These are phyloP conservation scores for Xylariales sp. DNA, from an alignment of 2,329 filamentous ascomycete species.

Conservation along the genomic window DNA sequence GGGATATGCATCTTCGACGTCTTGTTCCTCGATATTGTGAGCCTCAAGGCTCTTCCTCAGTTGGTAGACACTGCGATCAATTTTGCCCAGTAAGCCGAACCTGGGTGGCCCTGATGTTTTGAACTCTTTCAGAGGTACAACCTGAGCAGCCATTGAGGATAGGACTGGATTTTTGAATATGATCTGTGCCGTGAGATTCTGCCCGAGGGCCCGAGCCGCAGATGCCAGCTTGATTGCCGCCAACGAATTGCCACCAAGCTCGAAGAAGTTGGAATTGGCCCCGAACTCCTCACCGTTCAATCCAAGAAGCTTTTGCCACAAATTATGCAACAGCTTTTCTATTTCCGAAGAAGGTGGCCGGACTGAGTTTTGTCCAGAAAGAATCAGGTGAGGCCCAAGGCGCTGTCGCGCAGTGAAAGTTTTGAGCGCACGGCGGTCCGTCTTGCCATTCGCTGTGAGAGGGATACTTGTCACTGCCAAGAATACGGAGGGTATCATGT, in stretches of 20 bases:
- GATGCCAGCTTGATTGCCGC: not conserved
- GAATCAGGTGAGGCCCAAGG: not conserved
- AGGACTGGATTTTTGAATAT: not conserved
- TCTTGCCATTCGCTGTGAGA: not conserved
- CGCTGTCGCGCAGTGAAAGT: not conserved
- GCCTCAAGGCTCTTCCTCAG: too few relatives aligned
- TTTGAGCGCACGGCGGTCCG: not conserved
- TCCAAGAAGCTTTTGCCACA: not conserved
- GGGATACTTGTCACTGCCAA: not conserved
- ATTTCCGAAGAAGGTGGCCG: not conserved
- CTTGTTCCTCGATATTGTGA: not conserved
- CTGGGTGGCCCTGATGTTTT: too few relatives aligned
- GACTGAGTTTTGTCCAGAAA: too few relatives aligned
- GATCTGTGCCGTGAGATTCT: not conserved
- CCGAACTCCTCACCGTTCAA: not conserved
- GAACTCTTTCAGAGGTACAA: not conserved
- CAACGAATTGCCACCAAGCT: constrained; percentile 1
- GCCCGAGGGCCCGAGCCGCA: not conserved
- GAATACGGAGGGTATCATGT: constrained; percentile 1
- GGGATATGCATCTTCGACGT: not conserved
- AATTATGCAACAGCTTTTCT: not conserved
- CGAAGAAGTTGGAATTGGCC: not conserved
- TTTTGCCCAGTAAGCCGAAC: too few relatives aligned
- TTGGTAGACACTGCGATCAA: too few relatives aligned
- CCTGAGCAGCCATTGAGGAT: not conserved